Evolutionary conservation across 768 basidiomycete genomes (phyloP).

Genomic region (Pleurotus citrinopileatus): DNA sequence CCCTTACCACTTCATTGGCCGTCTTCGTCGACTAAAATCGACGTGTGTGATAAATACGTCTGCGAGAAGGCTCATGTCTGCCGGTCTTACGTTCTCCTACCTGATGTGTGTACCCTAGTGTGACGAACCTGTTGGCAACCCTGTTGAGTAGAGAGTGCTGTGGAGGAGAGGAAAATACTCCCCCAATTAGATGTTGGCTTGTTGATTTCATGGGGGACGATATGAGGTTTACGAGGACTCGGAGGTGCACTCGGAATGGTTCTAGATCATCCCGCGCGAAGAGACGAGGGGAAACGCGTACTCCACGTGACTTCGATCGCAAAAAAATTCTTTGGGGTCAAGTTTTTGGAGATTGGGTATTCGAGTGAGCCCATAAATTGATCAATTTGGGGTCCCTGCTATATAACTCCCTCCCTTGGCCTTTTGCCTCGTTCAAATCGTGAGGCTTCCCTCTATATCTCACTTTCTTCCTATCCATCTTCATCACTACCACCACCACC

Average conservation of each 20-base stretch:
- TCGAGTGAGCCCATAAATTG: background rate
- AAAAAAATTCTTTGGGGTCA: conserved; percentile 11
- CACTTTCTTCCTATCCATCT: conserved; percentile 2
- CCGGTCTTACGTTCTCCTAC: no score
- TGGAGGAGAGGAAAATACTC: no score
- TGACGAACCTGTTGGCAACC: no score
- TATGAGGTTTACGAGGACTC: background rate
- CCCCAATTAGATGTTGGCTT: no score
- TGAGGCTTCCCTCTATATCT: conserved; percentile 5
- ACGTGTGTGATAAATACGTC: no score
- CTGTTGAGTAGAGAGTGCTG: no score
- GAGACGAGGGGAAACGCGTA: background rate
- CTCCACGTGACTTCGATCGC: conserved; percentile 9
- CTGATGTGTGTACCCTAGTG: no score
- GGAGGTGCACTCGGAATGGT: background rate
- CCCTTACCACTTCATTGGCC: no score
- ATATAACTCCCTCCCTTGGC: conserved; percentile 4
- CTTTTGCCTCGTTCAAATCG: conserved; percentile 5
- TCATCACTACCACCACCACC: background rate
- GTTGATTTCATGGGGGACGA: no score
- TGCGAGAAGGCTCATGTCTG: no score
- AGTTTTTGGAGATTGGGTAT: background rate
- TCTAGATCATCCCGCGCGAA: background rate
- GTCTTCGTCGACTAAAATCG: no score
- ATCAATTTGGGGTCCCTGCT: conserved; percentile 6